phyloP scores from a whole-genome alignment of 1,139 yeast genomes.

The Candida buenavistaensis region DNA sequence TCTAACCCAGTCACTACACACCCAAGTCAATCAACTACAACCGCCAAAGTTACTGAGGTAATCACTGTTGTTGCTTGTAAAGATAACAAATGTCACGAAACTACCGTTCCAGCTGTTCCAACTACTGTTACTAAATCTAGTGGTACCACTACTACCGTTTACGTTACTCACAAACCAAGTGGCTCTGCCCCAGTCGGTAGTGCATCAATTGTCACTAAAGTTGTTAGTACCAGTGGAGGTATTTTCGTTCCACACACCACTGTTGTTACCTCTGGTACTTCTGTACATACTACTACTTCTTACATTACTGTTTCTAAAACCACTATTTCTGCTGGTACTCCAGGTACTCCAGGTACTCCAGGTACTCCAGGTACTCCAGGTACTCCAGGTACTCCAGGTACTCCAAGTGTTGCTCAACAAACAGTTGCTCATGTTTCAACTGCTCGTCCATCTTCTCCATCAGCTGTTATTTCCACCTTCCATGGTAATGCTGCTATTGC shows the following conservation, averaged over 20 bases:
- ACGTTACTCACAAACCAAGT: conserved; percentile 19
- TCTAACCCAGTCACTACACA: conserved; percentile 9
- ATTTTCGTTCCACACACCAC: conserved; percentile 4
- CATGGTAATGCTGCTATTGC: conserved; percentile 25
- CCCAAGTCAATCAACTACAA: no score
- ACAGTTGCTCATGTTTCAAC: conserved; percentile 14
- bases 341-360: conserved; percentile 6
- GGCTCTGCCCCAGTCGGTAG: conserved; percentile 14
- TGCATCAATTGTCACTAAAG: conserved; percentile 12
- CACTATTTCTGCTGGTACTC: conserved; percentile 10
- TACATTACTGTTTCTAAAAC: conserved; percentile 1
- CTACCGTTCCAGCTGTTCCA: conserved; percentile 31
- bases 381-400: conserved; percentile 26
- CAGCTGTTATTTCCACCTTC: conserved; percentile 21
- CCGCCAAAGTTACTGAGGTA: conserved; percentile 26
- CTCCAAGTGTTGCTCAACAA: conserved; percentile 24
- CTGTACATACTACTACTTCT: conserved; percentile 6
- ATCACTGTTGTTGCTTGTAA: conserved; percentile 49
- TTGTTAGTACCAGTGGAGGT: conserved; percentile 5
- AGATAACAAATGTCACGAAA: conserved; percentile 28
- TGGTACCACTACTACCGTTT: conserved; percentile 18
- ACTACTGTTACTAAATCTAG: conserved; percentile 28
- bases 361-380: conserved; percentile 11
- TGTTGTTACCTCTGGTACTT: conserved; percentile 1
- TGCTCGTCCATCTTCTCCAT: conserved; percentile 10